Conservation (phyloP, 805 yeast genomes). For the Metschnikowia bowlesiae region DNA sequence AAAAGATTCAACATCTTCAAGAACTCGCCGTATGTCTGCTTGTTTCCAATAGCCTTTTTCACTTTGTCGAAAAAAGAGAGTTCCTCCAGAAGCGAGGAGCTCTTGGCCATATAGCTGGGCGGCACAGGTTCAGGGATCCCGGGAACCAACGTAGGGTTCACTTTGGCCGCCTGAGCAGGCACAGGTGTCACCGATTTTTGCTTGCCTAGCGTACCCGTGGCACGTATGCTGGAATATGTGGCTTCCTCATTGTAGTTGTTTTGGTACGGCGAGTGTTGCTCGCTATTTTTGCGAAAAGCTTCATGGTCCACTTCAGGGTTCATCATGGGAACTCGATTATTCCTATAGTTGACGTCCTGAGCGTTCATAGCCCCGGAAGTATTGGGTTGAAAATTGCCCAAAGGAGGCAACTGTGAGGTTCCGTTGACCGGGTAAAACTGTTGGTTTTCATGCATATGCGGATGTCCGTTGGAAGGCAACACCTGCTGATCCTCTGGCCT, state of each 20-base stretch:
- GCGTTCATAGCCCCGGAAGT: slow-evolving; percentile 26
- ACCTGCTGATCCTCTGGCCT: slow-evolving; percentile 18
- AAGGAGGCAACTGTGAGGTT: slow-evolving; percentile 70
- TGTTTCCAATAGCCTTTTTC: slow-evolving; percentile 81
- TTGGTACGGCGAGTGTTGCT: slow-evolving; percentile 26
- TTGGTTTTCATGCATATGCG: slow-evolving; percentile 11
- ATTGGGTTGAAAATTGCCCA: slow-evolving; percentile 81
- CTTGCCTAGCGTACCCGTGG: slow-evolving; percentile 19
- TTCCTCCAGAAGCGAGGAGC: slow-evolving; percentile 73
- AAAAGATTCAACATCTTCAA: slow-evolving; percentile 81
- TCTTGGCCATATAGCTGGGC: slow-evolving; percentile 37
- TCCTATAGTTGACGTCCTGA: slow-evolving; percentile 25
- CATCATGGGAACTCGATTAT: background rate
- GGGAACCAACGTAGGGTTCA: slow-evolving; percentile 70
- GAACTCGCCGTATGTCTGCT: slow-evolving; percentile 88
- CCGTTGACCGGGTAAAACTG: slow-evolving; percentile 16
- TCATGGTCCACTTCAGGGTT: slow-evolving; percentile 9
- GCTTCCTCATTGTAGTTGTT: slow-evolving; percentile 40
- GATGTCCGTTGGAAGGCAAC: slow-evolving; percentile 16
- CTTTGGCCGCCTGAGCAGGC: slow-evolving; percentile 25
- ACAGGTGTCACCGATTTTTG: slow-evolving; percentile 12
- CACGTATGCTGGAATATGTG: slow-evolving; percentile 46
- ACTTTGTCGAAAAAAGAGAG: slow-evolving; percentile 88
- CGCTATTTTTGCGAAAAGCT: slow-evolving; percentile 16
- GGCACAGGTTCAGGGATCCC: slow-evolving; percentile 82